Percentiles rank a stretch among this genome's conserved stretches.
These are phyloP conservation scores for Volvariella volvacea DNA, from an alignment of 1,284 basidiomycete genomes.

Conservation along the genomic window DNA sequence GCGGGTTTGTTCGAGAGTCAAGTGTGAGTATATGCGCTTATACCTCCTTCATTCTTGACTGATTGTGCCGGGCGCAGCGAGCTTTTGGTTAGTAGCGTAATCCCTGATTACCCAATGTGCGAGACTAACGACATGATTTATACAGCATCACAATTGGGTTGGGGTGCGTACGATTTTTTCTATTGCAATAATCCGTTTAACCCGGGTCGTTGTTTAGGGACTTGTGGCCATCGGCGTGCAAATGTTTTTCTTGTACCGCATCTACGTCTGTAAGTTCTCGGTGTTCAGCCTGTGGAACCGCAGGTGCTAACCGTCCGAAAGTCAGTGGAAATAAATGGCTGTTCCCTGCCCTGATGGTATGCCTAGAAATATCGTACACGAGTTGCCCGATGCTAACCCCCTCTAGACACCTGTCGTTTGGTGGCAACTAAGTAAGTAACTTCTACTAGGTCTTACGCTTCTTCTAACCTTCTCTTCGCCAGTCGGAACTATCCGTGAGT, in stretches of 20 bases:
- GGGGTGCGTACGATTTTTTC: neutral
- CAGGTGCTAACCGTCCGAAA: neutral
- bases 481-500: neutral
- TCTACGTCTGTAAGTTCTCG: neutral
- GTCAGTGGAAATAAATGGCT: neutral
- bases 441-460: neutral
- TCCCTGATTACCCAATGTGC: no score
- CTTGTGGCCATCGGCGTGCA: neutral
- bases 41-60: neutral
- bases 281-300: neutral
- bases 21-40: neutral
- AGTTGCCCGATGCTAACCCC: no score
- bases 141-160: neutral
- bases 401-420: neutral
- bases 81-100: no score
- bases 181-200: no score
- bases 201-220: neutral
- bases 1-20: neutral
- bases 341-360: neutral
- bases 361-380: no score
- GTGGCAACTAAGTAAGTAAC: constrained; percentile 1
- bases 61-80: no score
- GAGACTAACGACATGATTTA: no score
- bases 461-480: neutral
- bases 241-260: neutral